A percentile compares a stretch with the other conserved stretches of the same genome.
These are phyloP conservation scores for Aquilaria malaccensis DNA, from an alignment of 345 rosid genomes.

Conservation along the genomic window DNA sequence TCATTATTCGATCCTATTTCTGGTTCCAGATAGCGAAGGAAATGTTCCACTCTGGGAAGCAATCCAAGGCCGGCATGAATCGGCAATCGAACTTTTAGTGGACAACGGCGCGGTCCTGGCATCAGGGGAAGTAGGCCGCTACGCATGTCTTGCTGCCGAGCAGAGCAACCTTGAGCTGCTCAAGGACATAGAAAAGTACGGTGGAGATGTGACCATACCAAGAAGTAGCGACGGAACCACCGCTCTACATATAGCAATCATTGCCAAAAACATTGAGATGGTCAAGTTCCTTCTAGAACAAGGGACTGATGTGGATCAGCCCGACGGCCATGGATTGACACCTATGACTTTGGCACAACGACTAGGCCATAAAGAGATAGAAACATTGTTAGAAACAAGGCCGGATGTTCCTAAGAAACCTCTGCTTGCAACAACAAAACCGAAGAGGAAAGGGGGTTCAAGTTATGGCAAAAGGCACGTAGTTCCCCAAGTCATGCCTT, in stretches of 20 bases:
- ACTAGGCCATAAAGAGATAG: constrained; percentile 75
- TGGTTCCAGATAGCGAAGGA: constrained; percentile 67
- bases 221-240: constrained; percentile 36
- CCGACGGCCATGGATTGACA: constrained; percentile 70
- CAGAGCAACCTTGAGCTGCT: constrained; percentile 52
- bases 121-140: constrained; percentile 48
- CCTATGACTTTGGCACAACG: constrained; percentile 65
- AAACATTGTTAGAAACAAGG: constrained; percentile 25
- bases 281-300: constrained; percentile 52
- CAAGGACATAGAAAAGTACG: constrained; percentile 36
- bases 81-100: constrained; percentile 36
- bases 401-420: constrained; percentile 5
- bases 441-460: constrained; percentile 13
- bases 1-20: background rate
- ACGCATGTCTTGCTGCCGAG: constrained; percentile 46
- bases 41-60: constrained; percentile 89
- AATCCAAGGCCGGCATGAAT: constrained; percentile 45
- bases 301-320: constrained; percentile 55
- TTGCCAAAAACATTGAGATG: constrained; percentile 54
- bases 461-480: constrained; percentile 60
- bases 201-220: constrained; percentile 55
- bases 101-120: constrained; percentile 59
- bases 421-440: constrained; percentile 3
- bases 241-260: constrained; percentile 66
- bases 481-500: constrained; percentile 25